A percentile compares a stretch with the other conserved stretches of the same genome.
Conservation (phyloP, 2,329 filamentous ascomycete genomes). For the Lachnellula subtilissima region DNA sequence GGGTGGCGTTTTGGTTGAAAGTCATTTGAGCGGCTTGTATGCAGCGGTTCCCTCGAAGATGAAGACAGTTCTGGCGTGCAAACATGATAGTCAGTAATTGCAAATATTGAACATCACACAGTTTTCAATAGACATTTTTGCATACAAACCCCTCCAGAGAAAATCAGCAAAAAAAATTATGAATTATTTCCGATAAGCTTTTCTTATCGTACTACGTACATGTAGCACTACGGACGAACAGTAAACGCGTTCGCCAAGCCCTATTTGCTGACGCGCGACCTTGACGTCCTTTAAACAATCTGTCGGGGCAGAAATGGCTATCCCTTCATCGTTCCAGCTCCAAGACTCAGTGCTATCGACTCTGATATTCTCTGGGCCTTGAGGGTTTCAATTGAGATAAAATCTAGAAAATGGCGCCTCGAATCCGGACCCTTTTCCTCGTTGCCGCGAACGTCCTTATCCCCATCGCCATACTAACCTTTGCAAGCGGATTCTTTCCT, state of each 20-base stretch:
- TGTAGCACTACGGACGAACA: not conserved
- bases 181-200: slow-evolving; percentile 7
- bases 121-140: not conserved
- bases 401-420: slow-evolving; percentile 23
- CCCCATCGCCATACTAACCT: slow-evolving; percentile 67
- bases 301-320: slow-evolving; percentile 17
- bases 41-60: not conserved
- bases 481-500: slow-evolving; percentile 91
- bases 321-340: not conserved
- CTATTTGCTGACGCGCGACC: slow-evolving; percentile 13
- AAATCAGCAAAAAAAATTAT: not conserved
- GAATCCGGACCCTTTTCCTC: slow-evolving; percentile 38
- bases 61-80: not conserved
- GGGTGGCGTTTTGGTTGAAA: slow-evolving; percentile 4
- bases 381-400: slow-evolving; percentile 6
- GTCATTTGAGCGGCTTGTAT: not conserved
- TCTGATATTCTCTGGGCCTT: slow-evolving; percentile 2
- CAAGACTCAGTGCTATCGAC: not conserved
- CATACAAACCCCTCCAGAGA: not conserved
- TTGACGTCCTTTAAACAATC: not conserved
- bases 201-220: slow-evolving; percentile 5
- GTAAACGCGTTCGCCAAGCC: slow-evolving; percentile 13
- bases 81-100: not conserved
- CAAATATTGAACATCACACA: not conserved
- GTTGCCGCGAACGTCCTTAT: slow-evolving; percentile 71